Evolutionary conservation across 2,329 filamentous ascomycete genomes (phyloP).

Genomic region (Colletotrichum simmondsii): DNA sequence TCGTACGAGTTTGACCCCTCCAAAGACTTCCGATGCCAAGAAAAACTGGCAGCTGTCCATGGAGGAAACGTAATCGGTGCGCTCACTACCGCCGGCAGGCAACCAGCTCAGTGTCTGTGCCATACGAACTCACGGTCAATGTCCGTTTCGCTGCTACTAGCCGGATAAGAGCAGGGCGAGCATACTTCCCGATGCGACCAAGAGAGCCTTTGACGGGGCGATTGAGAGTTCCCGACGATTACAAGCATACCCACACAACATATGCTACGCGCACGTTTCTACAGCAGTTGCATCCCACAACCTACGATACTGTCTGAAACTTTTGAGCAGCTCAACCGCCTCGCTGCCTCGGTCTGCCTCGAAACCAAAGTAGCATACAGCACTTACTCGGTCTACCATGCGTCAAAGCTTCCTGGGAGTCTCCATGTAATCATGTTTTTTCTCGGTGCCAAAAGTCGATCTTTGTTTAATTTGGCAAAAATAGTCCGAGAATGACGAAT

Average conservation of each 20-base stretch:
- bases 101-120: background rate
- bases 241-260: background rate
- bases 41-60: conserved; percentile 13
- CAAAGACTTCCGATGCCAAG: conserved; percentile 32
- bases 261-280: background rate
- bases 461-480: background rate
- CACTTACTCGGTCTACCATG: background rate
- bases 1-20: conserved; percentile 21
- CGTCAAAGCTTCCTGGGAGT: background rate
- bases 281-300: background rate
- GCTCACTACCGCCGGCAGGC: background rate
- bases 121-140: conserved; percentile 5
- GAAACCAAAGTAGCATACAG: background rate
- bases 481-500: background rate
- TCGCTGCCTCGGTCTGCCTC: background rate
- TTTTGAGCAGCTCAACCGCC: background rate
- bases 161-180: background rate
- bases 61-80: conserved; percentile 15
- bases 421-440: background rate
- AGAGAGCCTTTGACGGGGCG: background rate
- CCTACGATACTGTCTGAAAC: background rate
- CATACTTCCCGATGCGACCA: background rate
- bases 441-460: background rate
- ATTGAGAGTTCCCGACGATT: background rate
- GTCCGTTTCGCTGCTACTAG: background rate